phyloP scores from a whole-genome alignment of 2,329 filamentous ascomycete genomes.

The Emergomyces africanus region DNA sequence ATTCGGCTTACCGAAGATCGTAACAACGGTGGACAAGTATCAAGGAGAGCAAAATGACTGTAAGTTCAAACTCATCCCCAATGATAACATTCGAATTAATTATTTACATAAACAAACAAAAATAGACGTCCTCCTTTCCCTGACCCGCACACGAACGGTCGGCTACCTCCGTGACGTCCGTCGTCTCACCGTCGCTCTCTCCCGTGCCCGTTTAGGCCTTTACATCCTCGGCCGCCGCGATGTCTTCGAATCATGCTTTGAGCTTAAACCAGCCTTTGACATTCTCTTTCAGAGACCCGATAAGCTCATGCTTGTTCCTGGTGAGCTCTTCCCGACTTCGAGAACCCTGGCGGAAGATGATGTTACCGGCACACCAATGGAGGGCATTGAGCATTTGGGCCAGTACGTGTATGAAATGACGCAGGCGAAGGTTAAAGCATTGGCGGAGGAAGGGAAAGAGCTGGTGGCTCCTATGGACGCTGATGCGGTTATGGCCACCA shows the following conservation, averaged over 20 bases:
- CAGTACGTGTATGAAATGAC: slow-evolving; percentile 98
- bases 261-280: slow-evolving; percentile 77
- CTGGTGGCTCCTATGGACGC: slow-evolving; percentile 18
- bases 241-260: slow-evolving; percentile 79
- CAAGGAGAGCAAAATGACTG: slow-evolving; percentile 99
- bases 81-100: neutral
- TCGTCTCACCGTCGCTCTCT: slow-evolving; percentile 86
- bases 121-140: slow-evolving; percentile 78
- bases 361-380: slow-evolving; percentile 56
- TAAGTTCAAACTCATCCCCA: slow-evolving; percentile 38
- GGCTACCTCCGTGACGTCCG: slow-evolving; percentile 91
- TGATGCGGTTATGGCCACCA: slow-evolving; percentile 21
- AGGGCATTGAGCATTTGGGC: slow-evolving; percentile 82
- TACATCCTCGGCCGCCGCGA: slow-evolving; percentile 83
- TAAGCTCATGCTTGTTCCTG: slow-evolving; percentile 67
- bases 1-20: slow-evolving; percentile 78
- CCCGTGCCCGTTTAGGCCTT: slow-evolving; percentile 77
- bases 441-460: slow-evolving; percentile 30
- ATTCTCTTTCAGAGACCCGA: slow-evolving; percentile 63
- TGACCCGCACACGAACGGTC: slow-evolving; percentile 76
- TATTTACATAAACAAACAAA: neutral
- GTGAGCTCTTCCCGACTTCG: slow-evolving; percentile 69
- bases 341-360: slow-evolving; percentile 32
- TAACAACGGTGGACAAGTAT: slow-evolving; percentile 96
- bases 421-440: slow-evolving; percentile 50